phyloP scores from a whole-genome alignment of 2,329 filamentous ascomycete genomes.

The Lachnellula occidentalis region DNA sequence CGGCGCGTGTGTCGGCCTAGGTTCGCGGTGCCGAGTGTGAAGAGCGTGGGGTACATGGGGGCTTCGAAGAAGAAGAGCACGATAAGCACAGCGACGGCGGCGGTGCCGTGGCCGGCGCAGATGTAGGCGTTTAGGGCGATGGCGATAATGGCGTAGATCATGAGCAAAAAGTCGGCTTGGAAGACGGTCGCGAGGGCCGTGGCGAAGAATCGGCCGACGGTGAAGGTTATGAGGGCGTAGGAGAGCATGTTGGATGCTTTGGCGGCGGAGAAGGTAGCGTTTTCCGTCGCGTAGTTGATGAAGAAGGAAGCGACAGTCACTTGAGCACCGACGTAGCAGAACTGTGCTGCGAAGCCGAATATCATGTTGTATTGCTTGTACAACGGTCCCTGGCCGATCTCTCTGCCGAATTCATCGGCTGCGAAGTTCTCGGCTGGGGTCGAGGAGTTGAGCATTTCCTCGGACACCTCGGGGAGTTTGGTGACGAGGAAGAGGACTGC shows the following conservation, averaged over 20 bases:
- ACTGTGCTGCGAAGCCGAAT: conserved; percentile 70
- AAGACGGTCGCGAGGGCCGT: conserved; percentile 41
- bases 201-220: conserved; percentile 66
- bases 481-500: conserved; percentile 63
- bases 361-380: conserved; percentile 69
- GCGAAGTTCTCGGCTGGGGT: conserved; percentile 40
- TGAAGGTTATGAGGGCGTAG: conserved; percentile 68
- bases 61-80: conserved; percentile 73
- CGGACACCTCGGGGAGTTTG: conserved; percentile 55
- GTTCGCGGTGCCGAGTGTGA: conserved; percentile 70
- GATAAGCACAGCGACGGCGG: conserved; percentile 57
- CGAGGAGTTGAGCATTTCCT: conserved; percentile 31
- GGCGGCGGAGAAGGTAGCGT: conserved; percentile 44
- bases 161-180: conserved; percentile 44
- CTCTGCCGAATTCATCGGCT: conserved; percentile 55
- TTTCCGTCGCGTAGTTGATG: conserved; percentile 67
- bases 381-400: conserved; percentile 45
- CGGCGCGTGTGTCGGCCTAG: conserved; percentile 73
- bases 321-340: conserved; percentile 73
- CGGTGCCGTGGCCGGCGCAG: conserved; percentile 31
- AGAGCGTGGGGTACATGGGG: conserved; percentile 76
- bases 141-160: conserved; percentile 57
- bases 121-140: conserved; percentile 37
- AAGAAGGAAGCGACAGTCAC: conserved; percentile 62
- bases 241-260: conserved; percentile 63